Percentiles rank a stretch among this genome's conserved stretches.
phyloP scores from a whole-genome alignment of 495 filamentous ascomycete genomes.

The Aspergillus sclerotiicarbonarius region DNA sequence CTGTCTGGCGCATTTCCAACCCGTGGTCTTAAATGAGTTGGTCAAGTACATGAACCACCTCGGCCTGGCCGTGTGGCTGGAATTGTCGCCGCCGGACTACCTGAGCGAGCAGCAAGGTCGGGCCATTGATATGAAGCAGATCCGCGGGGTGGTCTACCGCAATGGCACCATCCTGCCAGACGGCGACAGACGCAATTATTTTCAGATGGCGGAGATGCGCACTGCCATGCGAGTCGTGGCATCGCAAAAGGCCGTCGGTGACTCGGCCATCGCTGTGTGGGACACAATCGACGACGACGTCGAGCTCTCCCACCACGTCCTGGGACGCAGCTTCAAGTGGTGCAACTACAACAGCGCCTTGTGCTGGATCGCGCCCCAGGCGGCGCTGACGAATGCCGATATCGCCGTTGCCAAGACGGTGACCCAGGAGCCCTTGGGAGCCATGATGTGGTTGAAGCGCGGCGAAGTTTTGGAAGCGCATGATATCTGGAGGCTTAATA shows the following conservation, averaged over 20 bases:
- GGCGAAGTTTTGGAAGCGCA: conserved; percentile 11
- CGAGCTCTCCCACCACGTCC: conserved; percentile 11
- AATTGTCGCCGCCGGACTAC: conserved; percentile 11
- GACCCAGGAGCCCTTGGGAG: conserved; percentile 14
- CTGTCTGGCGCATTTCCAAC: conserved; percentile 12
- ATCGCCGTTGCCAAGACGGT: conserved; percentile 8
- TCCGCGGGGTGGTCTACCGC: conserved; percentile 18
- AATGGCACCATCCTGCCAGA: conserved; percentile 18
- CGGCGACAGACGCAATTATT: conserved; percentile 19
- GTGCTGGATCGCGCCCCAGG: conserved; percentile 13
- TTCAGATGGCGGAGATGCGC: conserved; percentile 19
- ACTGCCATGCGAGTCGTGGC: conserved; percentile 18
- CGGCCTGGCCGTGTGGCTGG: conserved; percentile 18
- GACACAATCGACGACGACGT: conserved; percentile 15
- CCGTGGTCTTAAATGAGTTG: conserved; percentile 15
- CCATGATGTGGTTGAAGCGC: conserved; percentile 20
- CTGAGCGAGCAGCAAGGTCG: conserved; percentile 11
- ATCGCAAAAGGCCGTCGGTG: conserved; percentile 17
- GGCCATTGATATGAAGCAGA: conserved; percentile 17
- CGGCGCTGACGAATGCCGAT: conserved; percentile 10
- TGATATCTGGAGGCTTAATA: conserved; percentile 14
- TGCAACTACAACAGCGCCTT: conserved; percentile 21
- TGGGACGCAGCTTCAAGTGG: conserved; percentile 19
- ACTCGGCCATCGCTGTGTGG: conserved; percentile 18
- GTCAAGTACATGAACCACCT: conserved; percentile 13